A percentile compares a stretch with the other conserved stretches of the same genome.
These are phyloP conservation scores for Daedaleopsis nitida DNA, from an alignment of 768 basidiomycete species.

Conservation along the genomic window DNA sequence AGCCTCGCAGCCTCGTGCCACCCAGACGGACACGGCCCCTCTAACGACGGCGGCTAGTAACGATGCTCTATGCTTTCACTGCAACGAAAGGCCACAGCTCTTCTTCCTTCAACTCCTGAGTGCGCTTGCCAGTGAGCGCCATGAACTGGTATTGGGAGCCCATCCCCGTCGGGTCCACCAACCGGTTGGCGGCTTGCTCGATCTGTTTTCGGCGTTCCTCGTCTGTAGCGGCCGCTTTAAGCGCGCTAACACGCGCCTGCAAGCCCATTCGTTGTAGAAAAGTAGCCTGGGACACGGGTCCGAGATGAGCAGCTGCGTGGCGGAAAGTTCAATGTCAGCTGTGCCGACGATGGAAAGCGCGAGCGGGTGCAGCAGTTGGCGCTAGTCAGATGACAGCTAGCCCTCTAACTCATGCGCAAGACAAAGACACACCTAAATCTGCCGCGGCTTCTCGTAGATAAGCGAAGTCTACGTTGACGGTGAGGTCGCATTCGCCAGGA, in stretches of 20 bases:
- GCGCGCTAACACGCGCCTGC: slow-evolving; percentile 58
- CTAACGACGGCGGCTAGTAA: background rate
- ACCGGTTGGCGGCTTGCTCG: slow-evolving; percentile 57
- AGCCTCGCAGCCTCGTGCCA: background rate
- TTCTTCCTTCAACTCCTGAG: slow-evolving; percentile 9
- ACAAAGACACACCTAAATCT: slow-evolving; percentile 54
- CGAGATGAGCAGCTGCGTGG: slow-evolving; percentile 49
- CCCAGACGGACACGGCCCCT: background rate
- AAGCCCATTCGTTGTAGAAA: slow-evolving; percentile 86
- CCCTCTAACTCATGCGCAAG: background rate
- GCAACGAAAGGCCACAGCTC: slow-evolving; percentile 29
- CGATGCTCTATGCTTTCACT: background rate
- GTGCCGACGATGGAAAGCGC: background rate
- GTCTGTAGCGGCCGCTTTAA: slow-evolving; percentile 52
- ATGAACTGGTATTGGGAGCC: slow-evolving; percentile 85
- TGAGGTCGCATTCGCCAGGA: slow-evolving; percentile 90
- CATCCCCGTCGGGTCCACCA: slow-evolving; percentile 86
- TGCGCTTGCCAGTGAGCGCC: slow-evolving; percentile 45
- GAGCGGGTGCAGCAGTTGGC: background rate
- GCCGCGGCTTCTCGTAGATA: slow-evolving; percentile 79
- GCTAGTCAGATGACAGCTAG: background rate
- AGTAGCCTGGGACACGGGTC: slow-evolving; percentile 70
- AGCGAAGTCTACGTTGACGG: slow-evolving; percentile 96
- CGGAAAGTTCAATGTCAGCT: background rate
- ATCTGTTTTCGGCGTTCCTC: slow-evolving; percentile 57